Evolutionary conservation across 2,329 filamentous ascomycete genomes (phyloP).

Genomic region (Corinectria fuckeliana): DNA sequence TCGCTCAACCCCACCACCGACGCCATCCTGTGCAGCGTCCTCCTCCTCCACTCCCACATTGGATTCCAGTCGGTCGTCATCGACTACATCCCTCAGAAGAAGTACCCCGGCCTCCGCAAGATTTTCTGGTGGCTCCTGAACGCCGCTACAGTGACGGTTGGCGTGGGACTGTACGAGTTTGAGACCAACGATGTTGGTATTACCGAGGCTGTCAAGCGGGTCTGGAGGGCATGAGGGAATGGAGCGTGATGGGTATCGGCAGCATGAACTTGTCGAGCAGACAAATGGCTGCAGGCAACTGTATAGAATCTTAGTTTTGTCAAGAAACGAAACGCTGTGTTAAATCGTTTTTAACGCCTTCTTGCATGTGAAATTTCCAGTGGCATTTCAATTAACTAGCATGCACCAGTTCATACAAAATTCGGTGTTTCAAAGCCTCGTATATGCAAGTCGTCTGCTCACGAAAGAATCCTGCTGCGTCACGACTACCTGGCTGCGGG

Average conservation of each 20-base stretch:
- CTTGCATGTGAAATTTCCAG: not conserved
- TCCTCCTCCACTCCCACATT: slow-evolving; percentile 94
- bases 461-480: not conserved
- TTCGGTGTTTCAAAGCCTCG: not conserved
- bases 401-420: not conserved
- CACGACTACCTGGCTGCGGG: not conserved
- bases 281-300: slow-evolving; percentile 34
- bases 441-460: not conserved
- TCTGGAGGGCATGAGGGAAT: slow-evolving; percentile 79
- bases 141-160: slow-evolving; percentile 77
- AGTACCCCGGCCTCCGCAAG: slow-evolving; percentile 71
- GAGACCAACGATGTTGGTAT: slow-evolving; percentile 98
- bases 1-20: slow-evolving; percentile 90
- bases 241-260: slow-evolving; percentile 21
- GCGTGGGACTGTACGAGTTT: slow-evolving; percentile 93
- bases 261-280: slow-evolving; percentile 31
- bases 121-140: slow-evolving; percentile 81
- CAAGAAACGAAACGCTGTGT: slow-evolving; percentile 9
- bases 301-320: slow-evolving; percentile 34
- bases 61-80: slow-evolving; percentile 90
- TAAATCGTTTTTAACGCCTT: not conserved
- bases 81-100: slow-evolving; percentile 84
- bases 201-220: slow-evolving; percentile 84
- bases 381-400: not conserved
- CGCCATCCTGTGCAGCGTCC: slow-evolving; percentile 79